These are phyloP conservation scores for Exophiala phaeomuriformis DNA, from an alignment of 2,329 filamentous ascomycete species.

Conservation along the genomic window DNA sequence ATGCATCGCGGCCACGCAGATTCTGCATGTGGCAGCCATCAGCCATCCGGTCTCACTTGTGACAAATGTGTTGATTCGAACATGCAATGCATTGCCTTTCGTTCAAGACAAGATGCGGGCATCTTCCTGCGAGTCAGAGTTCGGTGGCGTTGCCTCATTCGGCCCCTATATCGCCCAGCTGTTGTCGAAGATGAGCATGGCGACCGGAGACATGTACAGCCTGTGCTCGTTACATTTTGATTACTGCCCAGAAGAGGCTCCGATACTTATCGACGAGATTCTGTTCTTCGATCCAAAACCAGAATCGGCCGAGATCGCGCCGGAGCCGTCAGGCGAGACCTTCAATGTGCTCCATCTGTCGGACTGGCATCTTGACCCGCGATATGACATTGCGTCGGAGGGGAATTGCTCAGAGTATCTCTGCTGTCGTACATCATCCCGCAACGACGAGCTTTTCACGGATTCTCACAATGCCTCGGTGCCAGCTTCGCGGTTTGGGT, in stretches of 20 bases:
- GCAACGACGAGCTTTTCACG: conserved; percentile 21
- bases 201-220: conserved; percentile 24
- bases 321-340: conserved; percentile 23
- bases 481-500: conserved; percentile 28
- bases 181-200: conserved; percentile 25
- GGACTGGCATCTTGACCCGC: conserved; percentile 30
- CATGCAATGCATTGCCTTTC: conserved; percentile 18
- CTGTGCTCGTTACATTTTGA: conserved; percentile 18
- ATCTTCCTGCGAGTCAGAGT: conserved; percentile 21
- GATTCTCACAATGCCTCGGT: conserved; percentile 21
- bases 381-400: conserved; percentile 30
- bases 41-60: conserved; percentile 22
- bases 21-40: conserved; percentile 26
- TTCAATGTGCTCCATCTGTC: conserved; percentile 30
- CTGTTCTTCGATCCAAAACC: conserved; percentile 26
- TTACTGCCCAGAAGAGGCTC: conserved; percentile 18
- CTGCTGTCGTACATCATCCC: conserved; percentile 28
- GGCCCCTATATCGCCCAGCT: conserved; percentile 27
- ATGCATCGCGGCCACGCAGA: conserved; percentile 23
- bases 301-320: conserved; percentile 19
- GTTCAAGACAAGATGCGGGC: conserved; percentile 20
- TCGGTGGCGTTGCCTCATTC: conserved; percentile 18
- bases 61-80: conserved; percentile 22
- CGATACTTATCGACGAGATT: conserved; percentile 25
- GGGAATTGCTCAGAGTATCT: conserved; percentile 29